Base-by-base conservation (phyloP, 805 yeast genomes). In the Cyberlindnera saturnus region DNA sequence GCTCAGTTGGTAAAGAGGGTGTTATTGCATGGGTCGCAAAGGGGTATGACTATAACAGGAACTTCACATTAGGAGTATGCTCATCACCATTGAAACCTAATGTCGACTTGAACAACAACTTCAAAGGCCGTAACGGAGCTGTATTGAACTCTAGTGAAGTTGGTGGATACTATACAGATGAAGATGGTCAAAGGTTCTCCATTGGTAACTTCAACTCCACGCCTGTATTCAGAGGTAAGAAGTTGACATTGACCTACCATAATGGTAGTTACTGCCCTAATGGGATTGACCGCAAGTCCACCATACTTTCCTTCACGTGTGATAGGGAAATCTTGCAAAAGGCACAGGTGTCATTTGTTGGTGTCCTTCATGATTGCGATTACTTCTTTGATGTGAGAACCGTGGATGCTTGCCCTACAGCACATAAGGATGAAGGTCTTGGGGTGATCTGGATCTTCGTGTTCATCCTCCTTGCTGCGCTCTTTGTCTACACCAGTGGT, bases 381-480 rank as follows among this genome's bases (percentile, higher is more conserved):
- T 88, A 86, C 61, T 76, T 82, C 56, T 88, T 88, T 60, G 96
- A 88, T 57, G 88, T 87, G 29, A 66, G 88, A 50, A 85, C 95
- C 4, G 79, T 86, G 35, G 84, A 82, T 63, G 96, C 95, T 0
- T 88, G 96, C 62, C 86, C 95, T 0, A 82, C 89, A 1, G 79
- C 86, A 9, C 79, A 81, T 40, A 75, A 79, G 52, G 76, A 73
- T 11, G 82, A 81, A 55, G 79, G 83, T 46, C 62, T 76, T 42
- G 81, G 82, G 15, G 79, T 82, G 3, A 71, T 83, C 41, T 77
- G 86, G 69, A 79, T 84, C 39, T 81, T 84, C 50, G 47, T 77
- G 15, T 65, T 78, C 34, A 81, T 82, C 41, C 48, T 70, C 19
- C 48, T 65, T 6, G 64, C 71, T 28, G 74, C 73, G 1, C 48